A percentile compares a stretch with the other conserved stretches of the same genome.
phyloP scores from a whole-genome alignment of 176 grass and related monocot genomes.

The Cenchrus purpureus region DNA sequence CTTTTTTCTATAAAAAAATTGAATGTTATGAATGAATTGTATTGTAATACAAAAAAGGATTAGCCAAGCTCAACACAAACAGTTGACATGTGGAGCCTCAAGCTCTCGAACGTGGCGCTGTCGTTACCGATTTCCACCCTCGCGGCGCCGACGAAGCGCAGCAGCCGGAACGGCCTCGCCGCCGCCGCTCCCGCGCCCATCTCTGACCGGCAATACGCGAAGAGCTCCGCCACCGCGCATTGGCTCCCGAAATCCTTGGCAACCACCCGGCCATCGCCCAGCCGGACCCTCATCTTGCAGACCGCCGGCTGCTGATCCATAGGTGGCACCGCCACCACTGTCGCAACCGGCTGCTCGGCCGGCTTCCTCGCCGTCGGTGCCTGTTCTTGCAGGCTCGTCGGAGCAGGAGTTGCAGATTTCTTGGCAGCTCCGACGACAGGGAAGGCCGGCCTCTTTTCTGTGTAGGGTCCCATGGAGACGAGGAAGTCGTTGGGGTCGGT shows the following conservation, averaged over 20 bases:
- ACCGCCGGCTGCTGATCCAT: background rate
- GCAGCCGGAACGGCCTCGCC: background rate
- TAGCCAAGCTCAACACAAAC: background rate
- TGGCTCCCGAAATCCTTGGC: slow-evolving; percentile 3
- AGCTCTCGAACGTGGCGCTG: background rate
- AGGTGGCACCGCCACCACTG: background rate
- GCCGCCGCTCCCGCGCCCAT: background rate
- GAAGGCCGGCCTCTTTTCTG: background rate
- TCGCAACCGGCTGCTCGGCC: background rate
- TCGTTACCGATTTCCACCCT: background rate
- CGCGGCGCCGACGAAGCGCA: background rate
- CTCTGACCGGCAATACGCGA: slow-evolving; percentile 16
- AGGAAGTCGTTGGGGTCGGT: slow-evolving; percentile 22
- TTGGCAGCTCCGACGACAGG: background rate
- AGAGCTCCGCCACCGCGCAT: slow-evolving; percentile 2
- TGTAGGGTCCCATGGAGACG: background rate
- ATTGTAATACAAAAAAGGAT: background rate
- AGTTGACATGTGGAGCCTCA: slow-evolving; percentile 26
- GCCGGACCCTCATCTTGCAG: slow-evolving; percentile 4
- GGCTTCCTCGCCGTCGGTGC: background rate
- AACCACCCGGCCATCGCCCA: slow-evolving; percentile 1
- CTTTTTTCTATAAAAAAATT: too few species aligned
- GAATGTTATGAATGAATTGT: background rate
- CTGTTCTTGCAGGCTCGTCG: background rate
- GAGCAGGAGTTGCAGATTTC: background rate